Evolutionary conservation across 495 filamentous ascomycete species (phyloP).

Genomic region (Penicillium psychrofluorescens): DNA sequence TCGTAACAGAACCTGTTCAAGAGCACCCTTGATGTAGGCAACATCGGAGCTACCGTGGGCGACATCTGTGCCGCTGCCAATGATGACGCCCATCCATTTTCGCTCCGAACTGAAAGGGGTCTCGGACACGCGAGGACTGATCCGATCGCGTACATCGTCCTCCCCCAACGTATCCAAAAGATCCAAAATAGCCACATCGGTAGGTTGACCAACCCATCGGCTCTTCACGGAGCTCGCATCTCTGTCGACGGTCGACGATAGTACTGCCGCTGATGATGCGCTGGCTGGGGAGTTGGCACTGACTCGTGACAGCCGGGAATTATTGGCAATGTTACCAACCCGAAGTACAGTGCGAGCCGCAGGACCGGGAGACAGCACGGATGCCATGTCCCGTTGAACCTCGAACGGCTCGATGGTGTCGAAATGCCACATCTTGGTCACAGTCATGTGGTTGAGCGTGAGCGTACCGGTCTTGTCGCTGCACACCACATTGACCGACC

Average conservation of each 20-base stretch:
- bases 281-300: conserved; percentile 55
- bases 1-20: conserved; percentile 77
- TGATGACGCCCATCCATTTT: conserved; percentile 98
- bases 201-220: conserved; percentile 94
- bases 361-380: conserved; percentile 52
- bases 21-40: conserved; percentile 90
- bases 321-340: conserved; percentile 94
- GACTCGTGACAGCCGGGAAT: conserved; percentile 66
- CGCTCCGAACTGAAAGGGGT: conserved; percentile 94
- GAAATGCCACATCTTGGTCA: conserved; percentile 93
- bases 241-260: conserved; percentile 67
- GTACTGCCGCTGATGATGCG: conserved; percentile 63
- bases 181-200: conserved; percentile 92
- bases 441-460: conserved; percentile 97
- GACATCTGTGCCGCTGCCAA: conserved; percentile 41
- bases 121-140: conserved; percentile 70
- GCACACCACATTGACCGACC: conserved; percentile 96
- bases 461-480: conserved; percentile 97
- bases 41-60: conserved; percentile 48
- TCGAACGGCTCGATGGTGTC: conserved; percentile 63
- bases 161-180: conserved; percentile 83
- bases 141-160: conserved; percentile 78
- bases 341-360: conserved; percentile 73
- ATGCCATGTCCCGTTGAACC: conserved; percentile 62
- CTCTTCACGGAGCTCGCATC: conserved; percentile 59